These are phyloP conservation scores for Botrytis byssoidea DNA, from an alignment of 2,329 filamentous ascomycete genomes.

Conservation along the genomic window DNA sequence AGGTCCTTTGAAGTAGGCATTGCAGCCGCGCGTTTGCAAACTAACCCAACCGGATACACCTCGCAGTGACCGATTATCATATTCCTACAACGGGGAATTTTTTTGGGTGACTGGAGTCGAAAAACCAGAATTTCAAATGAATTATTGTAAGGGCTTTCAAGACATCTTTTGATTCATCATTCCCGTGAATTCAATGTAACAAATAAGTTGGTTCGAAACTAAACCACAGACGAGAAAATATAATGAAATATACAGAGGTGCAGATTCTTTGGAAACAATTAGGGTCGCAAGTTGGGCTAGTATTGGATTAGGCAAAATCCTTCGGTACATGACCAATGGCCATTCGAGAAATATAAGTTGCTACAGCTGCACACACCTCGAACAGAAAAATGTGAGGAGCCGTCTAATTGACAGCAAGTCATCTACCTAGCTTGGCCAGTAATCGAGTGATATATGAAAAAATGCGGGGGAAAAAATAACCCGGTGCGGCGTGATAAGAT, in stretches of 20 bases:
- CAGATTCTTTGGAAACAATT: not conserved
- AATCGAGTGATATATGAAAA: not conserved
- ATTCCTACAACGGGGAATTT: not conserved
- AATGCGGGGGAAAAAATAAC: not conserved
- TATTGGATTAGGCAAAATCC: not conserved
- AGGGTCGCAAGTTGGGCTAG: not conserved
- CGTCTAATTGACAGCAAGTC: not conserved
- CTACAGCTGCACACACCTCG: not conserved
- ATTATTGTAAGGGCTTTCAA: not conserved
- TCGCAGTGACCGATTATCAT: not conserved
- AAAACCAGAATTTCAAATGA: no score
- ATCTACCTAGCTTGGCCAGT: not conserved
- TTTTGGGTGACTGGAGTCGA: not conserved
- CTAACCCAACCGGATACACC: not conserved
- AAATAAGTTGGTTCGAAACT: not conserved
- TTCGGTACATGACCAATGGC: not conserved
- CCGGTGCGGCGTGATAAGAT: not conserved
- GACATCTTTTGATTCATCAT: not conserved
- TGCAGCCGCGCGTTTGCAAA: conserved; percentile 8
- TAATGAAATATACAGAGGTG: not conserved
- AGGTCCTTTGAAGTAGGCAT: not conserved
- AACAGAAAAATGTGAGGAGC: not conserved
- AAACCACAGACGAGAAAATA: not conserved
- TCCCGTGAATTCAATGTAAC: not conserved
- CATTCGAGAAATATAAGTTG: not conserved